Base-by-base conservation (phyloP, 768 basidiomycete genomes). In the Nidularia sp. region DNA sequence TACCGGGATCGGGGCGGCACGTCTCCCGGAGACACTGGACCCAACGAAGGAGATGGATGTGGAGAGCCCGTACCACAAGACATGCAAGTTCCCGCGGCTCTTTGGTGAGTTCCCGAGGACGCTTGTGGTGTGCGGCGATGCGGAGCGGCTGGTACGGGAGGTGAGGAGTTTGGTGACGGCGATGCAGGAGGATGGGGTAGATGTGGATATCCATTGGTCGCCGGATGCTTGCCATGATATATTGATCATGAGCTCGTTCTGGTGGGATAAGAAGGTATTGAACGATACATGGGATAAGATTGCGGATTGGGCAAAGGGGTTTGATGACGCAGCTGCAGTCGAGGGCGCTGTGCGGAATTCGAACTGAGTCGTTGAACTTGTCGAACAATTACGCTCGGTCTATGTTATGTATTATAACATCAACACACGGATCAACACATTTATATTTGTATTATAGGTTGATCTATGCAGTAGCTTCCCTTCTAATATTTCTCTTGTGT, bases 101-200 rank as follows among this genome's bases (percentile, higher is more conserved):
- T 80, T 81, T 58, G 69, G 64, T 25, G 69, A 65, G 32, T 81
- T 80, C 52, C 76, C 79, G 34, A 66, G 62, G 44, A 64, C 73
- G 22, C 63, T 78, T 43, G 65, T 80, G 47, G 70, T 78, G 18
- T 69, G 75, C 33, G 80, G 80, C 3, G 76, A 78, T 54, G 78
- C 77, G 36, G 80, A 81, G 66, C 66, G 79, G 52, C 64, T 80
- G 29, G 77, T 77, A 56, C 63, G 70, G 32, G 79, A 81, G 60
- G 75, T 79, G 18, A 62, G 64, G 48, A 71, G 69, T 54, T 63
- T 80, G 43, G 65, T 69, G 35, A 51, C 54, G 31, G 73, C 72
- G 13, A 74, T 74, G 74, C 51, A 63, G 53, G 62, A 62, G 50
- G 73, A 76, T 53, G 70, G 66, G 0, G 70, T 73, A 6, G 66